Percentiles rank a stretch among this genome's conserved stretches.
These are phyloP conservation scores for Physaria fendleri DNA, from an alignment of 345 rosid genomes.

Conservation along the genomic window DNA sequence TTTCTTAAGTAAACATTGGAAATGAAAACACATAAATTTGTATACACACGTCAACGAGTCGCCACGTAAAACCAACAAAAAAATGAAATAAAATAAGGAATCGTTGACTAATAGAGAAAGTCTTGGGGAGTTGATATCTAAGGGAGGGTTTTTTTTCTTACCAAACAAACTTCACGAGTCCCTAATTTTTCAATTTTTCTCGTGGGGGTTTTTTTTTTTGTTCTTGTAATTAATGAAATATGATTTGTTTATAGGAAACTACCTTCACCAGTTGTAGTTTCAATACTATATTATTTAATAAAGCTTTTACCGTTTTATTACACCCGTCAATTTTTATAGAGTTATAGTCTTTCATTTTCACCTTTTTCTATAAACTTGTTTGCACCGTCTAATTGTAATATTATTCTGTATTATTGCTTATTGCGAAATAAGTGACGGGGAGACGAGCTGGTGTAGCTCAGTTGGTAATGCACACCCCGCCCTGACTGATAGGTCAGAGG, in stretches of 20 bases:
- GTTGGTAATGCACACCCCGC: too few relatives aligned
- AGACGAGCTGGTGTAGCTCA: too few relatives aligned
- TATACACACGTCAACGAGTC: constrained; percentile 29
- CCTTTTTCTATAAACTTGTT: too few relatives aligned
- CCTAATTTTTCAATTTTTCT: background rate
- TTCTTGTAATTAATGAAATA: background rate
- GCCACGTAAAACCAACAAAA: constrained; percentile 33
- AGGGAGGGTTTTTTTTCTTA: constrained; percentile 24
- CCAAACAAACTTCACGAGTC: constrained; percentile 20
- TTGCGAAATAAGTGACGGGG: too few relatives aligned
- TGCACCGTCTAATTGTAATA: too few relatives aligned
- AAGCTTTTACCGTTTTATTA: background rate
- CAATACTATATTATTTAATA: background rate
- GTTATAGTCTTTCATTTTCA: too few relatives aligned
- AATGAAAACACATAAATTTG: background rate
- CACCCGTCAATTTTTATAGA: constrained; percentile 13
- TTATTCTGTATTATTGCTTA: too few relatives aligned
- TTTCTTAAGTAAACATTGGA: too few relatives aligned
- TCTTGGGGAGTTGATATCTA: constrained; percentile 34
- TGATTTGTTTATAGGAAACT: constrained; percentile 9
- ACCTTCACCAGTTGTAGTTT: constrained; percentile 33
- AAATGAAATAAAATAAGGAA: constrained; percentile 7
- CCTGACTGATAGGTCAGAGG: too few relatives aligned
- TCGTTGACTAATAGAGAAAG: background rate
- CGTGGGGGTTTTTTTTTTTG: background rate